Base-by-base conservation (phyloP, 2,329 filamentous ascomycete genomes). In the Fusarium ramigenum region DNA sequence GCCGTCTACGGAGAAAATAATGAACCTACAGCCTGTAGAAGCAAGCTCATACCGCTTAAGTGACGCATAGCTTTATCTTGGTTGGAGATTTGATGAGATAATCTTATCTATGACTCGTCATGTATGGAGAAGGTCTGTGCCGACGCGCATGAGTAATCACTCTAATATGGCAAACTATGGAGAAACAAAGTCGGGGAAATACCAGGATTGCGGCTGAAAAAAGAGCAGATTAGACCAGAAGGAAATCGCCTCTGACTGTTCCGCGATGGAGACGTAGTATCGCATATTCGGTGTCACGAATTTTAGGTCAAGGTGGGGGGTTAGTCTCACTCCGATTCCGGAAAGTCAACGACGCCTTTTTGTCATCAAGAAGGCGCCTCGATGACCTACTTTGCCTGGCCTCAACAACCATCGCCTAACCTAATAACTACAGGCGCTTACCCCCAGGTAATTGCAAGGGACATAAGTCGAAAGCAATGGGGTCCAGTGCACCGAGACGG, bases 291-390 rank as follows among this genome's bases (percentile, higher is more conserved):
- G 42, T 37, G 37, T 34, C 52, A 43, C 57, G 37, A 50, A 9
- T 21, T 21, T 32, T 19, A 10, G 44, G 52, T 47, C 50, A 23
- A 66, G 60, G 66, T 58, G 59, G 66, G 66, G 66, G 66, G 59
- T 34, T 16, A 60, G 36, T 37, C 40, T 53, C 50, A 54, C 66
- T 69, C 66, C 66, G 66, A 69, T 69, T 69, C 59, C 66, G 66
- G 66, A 54, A 64, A 69, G 58, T 58, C 65, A 63, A 44, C 58
- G 50, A n/a, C 39, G 47, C 19, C 53, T 30, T 52, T 43, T 62
- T 21, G 32, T 62, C 44, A 52, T 53, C 21, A 43, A 37, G n/a
- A 63, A 69, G 65, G 39, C 50, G 40, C 34, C 53, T 49, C 32
- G 5, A 50, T 40, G 23, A n/a, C 50, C n/a, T 25, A 47, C 52